Percentiles rank a stretch among this genome's conserved stretches.
These are phyloP conservation scores for Globisporangium mamillatum DNA, from an alignment of 352 stramenopile species.

Conservation along the genomic window DNA sequence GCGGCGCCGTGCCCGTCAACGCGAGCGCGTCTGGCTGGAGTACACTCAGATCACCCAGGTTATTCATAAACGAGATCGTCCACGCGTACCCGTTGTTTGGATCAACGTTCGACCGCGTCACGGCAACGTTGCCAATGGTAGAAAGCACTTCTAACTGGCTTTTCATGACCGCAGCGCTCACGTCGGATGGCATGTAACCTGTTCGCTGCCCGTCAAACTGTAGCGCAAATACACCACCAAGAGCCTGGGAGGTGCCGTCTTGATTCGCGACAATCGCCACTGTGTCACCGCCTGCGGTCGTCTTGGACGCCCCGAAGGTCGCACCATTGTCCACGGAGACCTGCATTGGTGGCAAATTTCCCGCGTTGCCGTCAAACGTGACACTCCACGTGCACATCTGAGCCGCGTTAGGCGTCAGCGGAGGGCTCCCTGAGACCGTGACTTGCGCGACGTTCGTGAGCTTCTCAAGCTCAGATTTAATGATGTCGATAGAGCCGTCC, in stretches of 20 bases:
- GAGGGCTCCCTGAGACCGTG: slow-evolving; percentile 66
- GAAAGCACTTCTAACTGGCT: slow-evolving; percentile 87
- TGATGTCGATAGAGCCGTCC: slow-evolving; percentile 89
- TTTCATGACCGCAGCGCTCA: slow-evolving; percentile 85
- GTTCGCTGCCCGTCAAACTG: slow-evolving; percentile 88
- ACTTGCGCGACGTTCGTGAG: slow-evolving; percentile 89
- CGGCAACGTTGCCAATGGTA: slow-evolving; percentile 86
- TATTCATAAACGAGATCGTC: slow-evolving; percentile 91
- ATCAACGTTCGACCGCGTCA: slow-evolving; percentile 84
- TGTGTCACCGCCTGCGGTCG: slow-evolving; percentile 36
- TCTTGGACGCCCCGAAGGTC: slow-evolving; percentile 33
- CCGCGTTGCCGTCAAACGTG: slow-evolving; percentile 94
- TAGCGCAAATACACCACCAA: slow-evolving; percentile 86
- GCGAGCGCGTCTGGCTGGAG: slow-evolving; percentile 79
- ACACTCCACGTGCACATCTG: slow-evolving; percentile 90
- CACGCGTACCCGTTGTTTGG: slow-evolving; percentile 92
- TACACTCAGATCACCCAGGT: slow-evolving; percentile 82
- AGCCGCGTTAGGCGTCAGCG: slow-evolving; percentile 30
- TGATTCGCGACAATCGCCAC: slow-evolving; percentile 36
- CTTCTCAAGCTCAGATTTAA: slow-evolving; percentile 93
- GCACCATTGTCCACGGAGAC: slow-evolving; percentile 42
- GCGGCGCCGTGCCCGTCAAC: slow-evolving; percentile 88
- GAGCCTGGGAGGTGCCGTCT: slow-evolving; percentile 47
- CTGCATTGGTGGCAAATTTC: slow-evolving; percentile 59
- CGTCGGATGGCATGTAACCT: slow-evolving; percentile 89